Percentiles rank a stretch among this genome's conserved stretches.
These are phyloP conservation scores for Diutina ranongensis DNA, from an alignment of 1,139 yeast species.

Conservation along the genomic window DNA sequence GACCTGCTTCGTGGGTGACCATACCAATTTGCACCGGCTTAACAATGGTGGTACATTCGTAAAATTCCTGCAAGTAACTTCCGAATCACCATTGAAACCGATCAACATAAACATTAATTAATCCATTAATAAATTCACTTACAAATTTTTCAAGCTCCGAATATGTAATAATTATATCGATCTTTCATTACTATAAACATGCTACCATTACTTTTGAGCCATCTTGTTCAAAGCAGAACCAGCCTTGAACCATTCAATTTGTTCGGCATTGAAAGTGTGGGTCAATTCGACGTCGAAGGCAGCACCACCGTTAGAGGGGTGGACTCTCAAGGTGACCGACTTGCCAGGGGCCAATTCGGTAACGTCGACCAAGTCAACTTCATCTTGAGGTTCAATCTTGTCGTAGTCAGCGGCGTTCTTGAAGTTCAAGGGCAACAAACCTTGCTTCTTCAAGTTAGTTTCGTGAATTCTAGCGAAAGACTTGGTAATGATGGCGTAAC, in stretches of 20 bases:
- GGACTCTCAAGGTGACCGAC: conserved; percentile 75
- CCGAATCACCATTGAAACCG: too few species aligned
- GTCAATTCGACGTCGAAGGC: conserved; percentile 84
- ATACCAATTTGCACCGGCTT: too few species aligned
- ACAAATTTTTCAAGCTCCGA: too few species aligned
- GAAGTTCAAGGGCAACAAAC: conserved; percentile 85
- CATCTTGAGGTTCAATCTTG: conserved; percentile 84
- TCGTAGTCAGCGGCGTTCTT: conserved; percentile 84
- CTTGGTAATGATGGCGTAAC: conserved; percentile 91
- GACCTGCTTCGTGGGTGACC: too few species aligned
- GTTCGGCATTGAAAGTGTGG: conserved; percentile 93
- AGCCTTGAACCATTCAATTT: conserved; percentile 97
- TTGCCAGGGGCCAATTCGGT: conserved; percentile 88
- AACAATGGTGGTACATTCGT: too few species aligned
- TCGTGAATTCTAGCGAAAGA: conserved; percentile 91
- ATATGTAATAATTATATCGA: background rate
- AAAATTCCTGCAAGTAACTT: too few species aligned
- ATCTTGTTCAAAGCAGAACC: conserved; percentile 99
- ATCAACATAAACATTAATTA: too few species aligned
- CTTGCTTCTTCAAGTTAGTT: conserved; percentile 27
- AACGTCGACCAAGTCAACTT: conserved; percentile 79
- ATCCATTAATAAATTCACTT: too few species aligned
- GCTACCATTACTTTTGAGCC: conserved; percentile 34
- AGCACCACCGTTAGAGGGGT: conserved; percentile 69
- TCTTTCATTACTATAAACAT: conserved; percentile 5